Evolutionary conservation across 208 protist genomes (phyloP).

Genomic region (Acanthamoeba healyi): DNA sequence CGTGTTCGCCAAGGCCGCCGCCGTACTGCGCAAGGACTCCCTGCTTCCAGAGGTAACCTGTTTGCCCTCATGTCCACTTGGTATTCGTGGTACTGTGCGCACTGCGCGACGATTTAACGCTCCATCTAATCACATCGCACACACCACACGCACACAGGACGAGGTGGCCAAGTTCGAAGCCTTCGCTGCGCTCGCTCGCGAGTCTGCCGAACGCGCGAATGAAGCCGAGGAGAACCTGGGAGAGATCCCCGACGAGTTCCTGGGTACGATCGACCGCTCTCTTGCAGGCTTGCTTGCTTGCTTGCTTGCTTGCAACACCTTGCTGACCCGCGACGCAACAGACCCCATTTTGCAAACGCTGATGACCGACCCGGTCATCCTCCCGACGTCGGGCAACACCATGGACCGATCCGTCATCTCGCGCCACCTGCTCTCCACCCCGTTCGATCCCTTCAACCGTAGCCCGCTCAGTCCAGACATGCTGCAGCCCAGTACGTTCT

Average conservation of each 20-base stretch:
- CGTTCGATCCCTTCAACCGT: slow-evolving; percentile 67
- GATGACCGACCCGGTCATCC: slow-evolving; percentile 70
- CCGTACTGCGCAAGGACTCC: slow-evolving; percentile 46
- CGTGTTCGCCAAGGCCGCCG: slow-evolving; percentile 71
- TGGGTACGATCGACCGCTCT: slow-evolving; percentile 28
- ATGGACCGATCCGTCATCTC: slow-evolving; percentile 73
- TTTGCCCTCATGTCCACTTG: neutral
- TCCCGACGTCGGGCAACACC: slow-evolving; percentile 71
- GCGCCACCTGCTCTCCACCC: slow-evolving; percentile 37
- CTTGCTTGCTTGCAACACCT: neutral
- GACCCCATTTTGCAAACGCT: slow-evolving; percentile 72
- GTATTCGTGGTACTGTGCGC: neutral
- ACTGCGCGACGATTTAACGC: neutral
- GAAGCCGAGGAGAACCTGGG: slow-evolving; percentile 68
- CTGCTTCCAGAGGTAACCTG: slow-evolving; percentile 40
- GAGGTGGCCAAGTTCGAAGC: slow-evolving; percentile 50
- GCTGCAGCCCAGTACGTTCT: slow-evolving; percentile 37
- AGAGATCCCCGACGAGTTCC: slow-evolving; percentile 72
- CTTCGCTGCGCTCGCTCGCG: slow-evolving; percentile 22
- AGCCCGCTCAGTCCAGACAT: slow-evolving; percentile 15
- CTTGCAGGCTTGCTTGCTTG: neutral
- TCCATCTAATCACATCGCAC: neutral
- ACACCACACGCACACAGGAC: neutral
- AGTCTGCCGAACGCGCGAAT: slow-evolving; percentile 25
- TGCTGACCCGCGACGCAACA: no score